A percentile compares a stretch with the other conserved stretches of the same genome.
These are phyloP conservation scores for Chloranthus sessilifolius DNA, from an alignment of 164 flowering plant genomes.

Conservation along the genomic window DNA sequence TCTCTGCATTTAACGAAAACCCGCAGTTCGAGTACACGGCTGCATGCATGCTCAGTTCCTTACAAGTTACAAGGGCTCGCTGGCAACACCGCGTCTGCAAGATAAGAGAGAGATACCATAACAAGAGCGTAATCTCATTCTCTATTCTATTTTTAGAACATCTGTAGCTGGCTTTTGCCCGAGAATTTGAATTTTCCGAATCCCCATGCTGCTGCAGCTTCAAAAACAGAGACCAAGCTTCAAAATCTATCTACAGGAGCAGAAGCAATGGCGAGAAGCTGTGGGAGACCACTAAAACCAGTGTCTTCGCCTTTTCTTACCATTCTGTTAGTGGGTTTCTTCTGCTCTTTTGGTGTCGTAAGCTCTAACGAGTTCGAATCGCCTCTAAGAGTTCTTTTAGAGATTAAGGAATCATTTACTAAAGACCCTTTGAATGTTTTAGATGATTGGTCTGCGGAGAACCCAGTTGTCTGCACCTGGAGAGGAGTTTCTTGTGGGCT, in stretches of 20 bases:
- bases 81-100: background rate
- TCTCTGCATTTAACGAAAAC: background rate
- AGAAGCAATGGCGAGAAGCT: background rate
- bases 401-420: conserved; percentile 53
- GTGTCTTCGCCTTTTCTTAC: background rate
- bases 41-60: background rate
- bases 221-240: too few species aligned
- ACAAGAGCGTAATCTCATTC: too few species aligned
- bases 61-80: too few species aligned
- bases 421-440: conserved; percentile 51
- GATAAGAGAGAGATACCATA: too few species aligned
- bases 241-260: background rate
- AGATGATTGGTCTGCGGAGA: conserved; percentile 49
- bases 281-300: background rate
- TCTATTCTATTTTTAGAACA: too few species aligned
- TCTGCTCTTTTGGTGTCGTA: conserved; percentile 16
- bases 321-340: conserved; percentile 17
- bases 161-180: background rate
- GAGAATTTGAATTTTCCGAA: background rate
- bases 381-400: conserved; percentile 34
- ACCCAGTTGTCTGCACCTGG: conserved; percentile 64
- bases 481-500: conserved; percentile 53
- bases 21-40: background rate
- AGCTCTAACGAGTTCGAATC: conserved; percentile 9
- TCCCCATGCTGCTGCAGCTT: background rate